Evolutionary conservation across 495 filamentous ascomycete species (phyloP), one percentile per base, ranked within the genome.

Genomic region (Tetracladium marchalianum): DNA sequence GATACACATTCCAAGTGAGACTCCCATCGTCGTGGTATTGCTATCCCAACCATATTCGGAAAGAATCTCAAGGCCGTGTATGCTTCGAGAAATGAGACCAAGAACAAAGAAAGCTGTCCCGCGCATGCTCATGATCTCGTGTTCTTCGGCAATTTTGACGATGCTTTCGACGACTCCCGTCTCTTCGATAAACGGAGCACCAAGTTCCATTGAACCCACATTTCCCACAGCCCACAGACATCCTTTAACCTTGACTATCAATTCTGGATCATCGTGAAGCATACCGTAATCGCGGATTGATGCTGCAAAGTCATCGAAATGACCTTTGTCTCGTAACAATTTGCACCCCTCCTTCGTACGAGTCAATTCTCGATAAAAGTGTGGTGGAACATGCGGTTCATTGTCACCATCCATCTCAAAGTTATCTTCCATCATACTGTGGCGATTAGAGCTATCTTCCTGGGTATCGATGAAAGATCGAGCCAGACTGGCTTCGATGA

Each of bases 201-300:
- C 92, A 27, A 96, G 78, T 54, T 95, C 90, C 93, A 98, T 98
- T 2, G 88, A 95, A 0, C 92, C 92, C 39, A 98, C 88, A 57
- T 98, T 98, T 19, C 93, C 92, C 8, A 98, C 87, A 0, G 92
- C 92, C 92, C 92, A 98, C 15, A 98, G 73, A 58, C 87, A 95
- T 22, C 93, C 92, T 59, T 97, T 98, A 43, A 96, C 86, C 60
- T 95, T 97, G 47, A 90, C 75, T 18, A 97, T 81, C 41, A 81
- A 78, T 63, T 98, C 92, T 12, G 76, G 67, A 56, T 98, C 92
- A 49, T 94, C 85, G 35, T 79, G 80, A 45, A 90, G 81, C 65
- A 85, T 75, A 36, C 79, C 81, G 55, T 85, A 82, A 49, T 95
- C 87, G 24, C 81, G 80, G 53, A 98, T 95, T 7, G 84, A 94